These are phyloP conservation scores for Verticillium tricorpus DNA, from an alignment of 2,329 filamentous ascomycete genomes.

Conservation along the genomic window DNA sequence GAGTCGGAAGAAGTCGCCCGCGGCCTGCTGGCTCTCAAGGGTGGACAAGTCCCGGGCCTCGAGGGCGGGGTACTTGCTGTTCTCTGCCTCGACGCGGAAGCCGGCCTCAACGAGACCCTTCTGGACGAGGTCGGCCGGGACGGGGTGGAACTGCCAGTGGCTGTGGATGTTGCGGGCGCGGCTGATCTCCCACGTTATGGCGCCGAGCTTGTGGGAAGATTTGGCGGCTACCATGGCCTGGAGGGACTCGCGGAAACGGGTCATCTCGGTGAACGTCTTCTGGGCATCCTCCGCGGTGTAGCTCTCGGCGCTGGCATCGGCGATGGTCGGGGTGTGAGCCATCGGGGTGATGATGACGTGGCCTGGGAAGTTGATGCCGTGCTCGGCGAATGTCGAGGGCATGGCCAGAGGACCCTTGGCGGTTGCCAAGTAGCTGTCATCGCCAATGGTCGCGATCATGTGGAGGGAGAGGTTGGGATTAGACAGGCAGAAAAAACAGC, in stretches of 20 bases:
- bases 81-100: slow-evolving; percentile 85
- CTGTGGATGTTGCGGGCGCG: slow-evolving; percentile 76
- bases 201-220: slow-evolving; percentile 61
- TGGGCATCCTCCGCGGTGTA: slow-evolving; percentile 49
- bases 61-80: slow-evolving; percentile 53
- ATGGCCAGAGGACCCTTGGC: slow-evolving; percentile 86
- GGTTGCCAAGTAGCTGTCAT: slow-evolving; percentile 82
- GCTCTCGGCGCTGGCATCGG: slow-evolving; percentile 54
- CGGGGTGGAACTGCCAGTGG: slow-evolving; percentile 90
- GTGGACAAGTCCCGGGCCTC: slow-evolving; percentile 42
- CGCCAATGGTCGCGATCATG: slow-evolving; percentile 84
- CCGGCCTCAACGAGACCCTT: slow-evolving; percentile 79
- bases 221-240: slow-evolving; percentile 69
- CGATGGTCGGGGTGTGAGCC: slow-evolving; percentile 72
- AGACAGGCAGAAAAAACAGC: slow-evolving; percentile 94
- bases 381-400: slow-evolving; percentile 57
- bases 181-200: slow-evolving; percentile 90
- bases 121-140: slow-evolving; percentile 62
- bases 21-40: slow-evolving; percentile 17
- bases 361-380: slow-evolving; percentile 68
- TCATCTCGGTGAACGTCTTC: slow-evolving; percentile 75
- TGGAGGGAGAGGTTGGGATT: slow-evolving; percentile 81
- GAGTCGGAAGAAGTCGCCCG: slow-evolving; percentile 71
- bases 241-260: slow-evolving; percentile 68
- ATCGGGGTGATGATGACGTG: slow-evolving; percentile 92